Evolutionary conservation across 805 yeast genomes (phyloP).

Genomic region (Yarrowia sp.): DNA sequence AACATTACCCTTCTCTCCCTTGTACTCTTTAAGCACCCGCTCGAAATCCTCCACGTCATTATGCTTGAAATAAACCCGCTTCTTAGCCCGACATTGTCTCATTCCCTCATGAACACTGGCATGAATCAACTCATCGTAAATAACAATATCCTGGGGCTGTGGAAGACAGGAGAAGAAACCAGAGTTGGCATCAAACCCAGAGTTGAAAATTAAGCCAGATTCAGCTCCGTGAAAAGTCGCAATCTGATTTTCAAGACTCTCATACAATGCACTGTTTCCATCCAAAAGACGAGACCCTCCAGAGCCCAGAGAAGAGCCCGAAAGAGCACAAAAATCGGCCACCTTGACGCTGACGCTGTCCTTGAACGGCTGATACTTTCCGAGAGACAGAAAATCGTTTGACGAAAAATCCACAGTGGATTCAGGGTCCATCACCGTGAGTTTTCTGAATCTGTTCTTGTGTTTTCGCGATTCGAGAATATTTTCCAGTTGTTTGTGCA

Average conservation of each 20-base stretch:
- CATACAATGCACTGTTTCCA: constrained; percentile 44
- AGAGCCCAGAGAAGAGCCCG: constrained; percentile 40
- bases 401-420: constrained; percentile 43
- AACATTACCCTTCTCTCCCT: constrained; percentile 37
- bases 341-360: constrained; percentile 40
- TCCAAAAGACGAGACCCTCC: constrained; percentile 46
- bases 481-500: constrained; percentile 16
- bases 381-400: constrained; percentile 44
- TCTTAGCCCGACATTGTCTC: constrained; percentile 41
- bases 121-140: constrained; percentile 46
- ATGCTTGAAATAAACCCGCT: constrained; percentile 40
- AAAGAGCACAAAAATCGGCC: not conserved
- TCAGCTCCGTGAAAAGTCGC: constrained; percentile 43
- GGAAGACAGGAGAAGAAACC: constrained; percentile 44
- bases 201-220: constrained; percentile 44
- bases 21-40: not conserved
- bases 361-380: constrained; percentile 27
- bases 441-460: constrained; percentile 28
- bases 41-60: constrained; percentile 41
- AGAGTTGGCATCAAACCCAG: constrained; percentile 46
- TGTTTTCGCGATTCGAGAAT: constrained; percentile 24
- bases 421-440: constrained; percentile 27
- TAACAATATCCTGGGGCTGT: constrained; percentile 43
- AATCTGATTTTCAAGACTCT: constrained; percentile 42
- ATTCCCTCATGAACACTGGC: constrained; percentile 47